phyloP scores from a whole-genome alignment of 73 alveolate genomes.

The Halteria grandinella region DNA sequence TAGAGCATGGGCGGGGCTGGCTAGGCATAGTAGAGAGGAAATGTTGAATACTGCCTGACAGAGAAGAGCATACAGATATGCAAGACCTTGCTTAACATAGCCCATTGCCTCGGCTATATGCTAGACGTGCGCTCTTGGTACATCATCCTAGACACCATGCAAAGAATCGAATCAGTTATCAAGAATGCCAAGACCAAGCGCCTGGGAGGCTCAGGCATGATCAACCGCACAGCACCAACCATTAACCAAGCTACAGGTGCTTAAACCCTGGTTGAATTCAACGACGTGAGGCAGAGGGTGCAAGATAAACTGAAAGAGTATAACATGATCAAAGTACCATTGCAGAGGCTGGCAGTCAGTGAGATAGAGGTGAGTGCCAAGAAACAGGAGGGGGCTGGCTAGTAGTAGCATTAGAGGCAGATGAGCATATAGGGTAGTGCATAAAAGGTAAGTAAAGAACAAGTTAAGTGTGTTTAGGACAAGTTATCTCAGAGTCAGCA shows the following conservation, averaged over 20 bases:
- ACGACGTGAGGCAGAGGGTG: conserved; percentile 38
- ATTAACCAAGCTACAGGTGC: conserved; percentile 21
- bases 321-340: no score
- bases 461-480: no score
- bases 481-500: no score
- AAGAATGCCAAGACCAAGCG: conserved; percentile 12
- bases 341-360: no score
- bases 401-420: no score
- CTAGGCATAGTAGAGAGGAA: neutral
- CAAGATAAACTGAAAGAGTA: conserved; percentile 51
- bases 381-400: no score
- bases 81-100: conserved; percentile 85
- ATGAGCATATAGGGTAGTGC: no score
- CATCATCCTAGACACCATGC: conserved; percentile 78
- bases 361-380: no score
- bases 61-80: conserved; percentile 79
- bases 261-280: conserved; percentile 45
- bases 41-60: conserved; percentile 55
- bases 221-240: conserved; percentile 27
- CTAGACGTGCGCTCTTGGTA: conserved; percentile 90
- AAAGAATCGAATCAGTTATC: conserved; percentile 66
- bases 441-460: no score
- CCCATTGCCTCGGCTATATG: conserved; percentile 85
- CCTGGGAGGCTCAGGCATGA: conserved; percentile 13
- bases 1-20: neutral